Percentiles rank a stretch among this genome's conserved stretches.
phyloP scores from a whole-genome alignment of 495 filamentous ascomycete genomes.

The Penicillium cosmopolitanum region DNA sequence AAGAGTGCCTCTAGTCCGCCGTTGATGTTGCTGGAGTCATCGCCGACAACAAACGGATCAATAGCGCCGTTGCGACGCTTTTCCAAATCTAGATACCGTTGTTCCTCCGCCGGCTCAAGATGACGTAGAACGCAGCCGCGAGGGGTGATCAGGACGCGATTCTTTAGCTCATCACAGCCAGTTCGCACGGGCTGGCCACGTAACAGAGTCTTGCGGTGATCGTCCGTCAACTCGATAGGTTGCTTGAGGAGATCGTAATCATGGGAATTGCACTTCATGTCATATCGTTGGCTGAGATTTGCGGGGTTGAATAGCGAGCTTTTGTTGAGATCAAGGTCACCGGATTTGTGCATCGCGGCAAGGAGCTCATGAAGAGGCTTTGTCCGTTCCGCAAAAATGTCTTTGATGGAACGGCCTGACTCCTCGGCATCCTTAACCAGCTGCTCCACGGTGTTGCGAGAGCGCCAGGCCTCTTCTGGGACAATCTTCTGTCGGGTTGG shows the following conservation, averaged over 20 bases:
- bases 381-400: slow-evolving; percentile 46
- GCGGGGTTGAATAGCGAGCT: slow-evolving; percentile 60
- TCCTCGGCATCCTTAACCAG: slow-evolving; percentile 45
- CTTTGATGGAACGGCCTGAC: slow-evolving; percentile 38
- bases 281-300: slow-evolving; percentile 52
- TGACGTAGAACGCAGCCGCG: slow-evolving; percentile 78
- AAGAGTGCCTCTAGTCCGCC: slow-evolving; percentile 50
- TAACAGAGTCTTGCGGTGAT: slow-evolving; percentile 44
- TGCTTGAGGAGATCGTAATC: slow-evolving; percentile 46
- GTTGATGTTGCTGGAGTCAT: slow-evolving; percentile 44
- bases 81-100: slow-evolving; percentile 76
- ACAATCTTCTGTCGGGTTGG: slow-evolving; percentile 28
- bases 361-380: slow-evolving; percentile 49
- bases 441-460: slow-evolving; percentile 48
- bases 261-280: slow-evolving; percentile 52
- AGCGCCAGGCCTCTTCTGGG: slow-evolving; percentile 41
- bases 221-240: slow-evolving; percentile 45
- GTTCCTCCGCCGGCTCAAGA: slow-evolving; percentile 74
- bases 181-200: slow-evolving; percentile 47
- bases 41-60: slow-evolving; percentile 39
- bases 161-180: slow-evolving; percentile 40
- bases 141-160: slow-evolving; percentile 70
- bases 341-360: slow-evolving; percentile 52
- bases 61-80: slow-evolving; percentile 49
- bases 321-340: slow-evolving; percentile 49